phyloP scores from a whole-genome alignment of 495 filamentous ascomycete species.

The Penicilliopsis zonata region DNA sequence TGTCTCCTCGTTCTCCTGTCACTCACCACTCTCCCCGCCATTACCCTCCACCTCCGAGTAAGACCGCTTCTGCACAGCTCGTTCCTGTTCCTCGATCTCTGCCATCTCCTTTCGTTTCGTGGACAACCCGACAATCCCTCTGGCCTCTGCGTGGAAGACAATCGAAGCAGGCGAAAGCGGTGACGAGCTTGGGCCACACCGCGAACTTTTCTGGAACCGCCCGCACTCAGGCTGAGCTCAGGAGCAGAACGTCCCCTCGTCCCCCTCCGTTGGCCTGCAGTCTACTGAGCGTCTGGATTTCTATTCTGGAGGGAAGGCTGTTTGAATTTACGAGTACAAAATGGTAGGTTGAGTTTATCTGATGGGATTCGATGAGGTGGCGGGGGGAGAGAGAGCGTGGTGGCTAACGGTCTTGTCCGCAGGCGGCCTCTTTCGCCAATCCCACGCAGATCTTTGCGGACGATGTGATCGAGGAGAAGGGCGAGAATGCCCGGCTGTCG shows the following conservation, averaged over 20 bases:
- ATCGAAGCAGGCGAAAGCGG: slow-evolving; percentile 2
- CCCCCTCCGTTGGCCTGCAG: too few relatives aligned
- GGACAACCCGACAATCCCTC: too few relatives aligned
- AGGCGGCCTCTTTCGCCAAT: slow-evolving; percentile 49
- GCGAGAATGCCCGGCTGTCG: slow-evolving; percentile 95
- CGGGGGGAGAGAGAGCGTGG: too few relatives aligned
- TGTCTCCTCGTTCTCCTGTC: too few relatives aligned
- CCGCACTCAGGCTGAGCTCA: too few relatives aligned
- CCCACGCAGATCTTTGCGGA: slow-evolving; percentile 98
- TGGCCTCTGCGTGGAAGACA: too few relatives aligned
- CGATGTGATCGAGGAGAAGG: slow-evolving; percentile 95
- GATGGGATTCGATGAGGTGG: too few relatives aligned
- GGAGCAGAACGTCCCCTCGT: too few relatives aligned
- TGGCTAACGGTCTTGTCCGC: too few relatives aligned
- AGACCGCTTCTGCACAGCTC: slow-evolving; percentile 18
- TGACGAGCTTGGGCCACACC: slow-evolving; percentile 19
- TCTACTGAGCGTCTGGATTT: too few relatives aligned
- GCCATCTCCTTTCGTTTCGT: slow-evolving; percentile 16
- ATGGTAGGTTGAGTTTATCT: slow-evolving; percentile 1
- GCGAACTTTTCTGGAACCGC: slow-evolving; percentile 1
- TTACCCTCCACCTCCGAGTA: slow-evolving; percentile 24
- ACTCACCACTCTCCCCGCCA: slow-evolving; percentile 17
- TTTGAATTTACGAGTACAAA: too few relatives aligned
- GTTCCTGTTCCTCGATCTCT: slow-evolving; percentile 13
- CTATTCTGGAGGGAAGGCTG: too few relatives aligned